Evolutionary conservation across 139 green algal species (phyloP).

Genomic region (Haematococcus sp.): DNA sequence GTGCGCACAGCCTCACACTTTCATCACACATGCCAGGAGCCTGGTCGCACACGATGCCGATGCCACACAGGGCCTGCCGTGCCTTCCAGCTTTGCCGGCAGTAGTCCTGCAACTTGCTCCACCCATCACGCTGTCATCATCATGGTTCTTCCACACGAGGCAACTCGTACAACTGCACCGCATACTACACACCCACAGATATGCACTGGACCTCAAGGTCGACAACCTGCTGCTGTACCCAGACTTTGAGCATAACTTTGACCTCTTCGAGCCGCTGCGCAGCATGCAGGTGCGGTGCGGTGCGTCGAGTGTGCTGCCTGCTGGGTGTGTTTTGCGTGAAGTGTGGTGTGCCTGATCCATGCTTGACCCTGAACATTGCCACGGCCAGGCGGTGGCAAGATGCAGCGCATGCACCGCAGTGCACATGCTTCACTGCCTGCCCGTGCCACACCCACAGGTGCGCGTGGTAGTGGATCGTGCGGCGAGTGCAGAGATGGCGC

Average conservation of each 20-base stretch:
- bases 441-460: background rate
- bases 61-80: too few species aligned
- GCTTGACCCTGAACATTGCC: too few species aligned
- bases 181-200: background rate
- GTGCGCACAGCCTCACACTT: background rate
- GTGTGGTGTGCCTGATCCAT: too few species aligned
- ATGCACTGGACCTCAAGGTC: constrained; percentile 17
- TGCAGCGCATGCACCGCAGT: background rate
- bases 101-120: background rate
- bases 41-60: too few species aligned
- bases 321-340: background rate
- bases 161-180: too few species aligned
- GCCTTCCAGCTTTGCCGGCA: background rate
- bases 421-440: background rate
- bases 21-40: too few species aligned
- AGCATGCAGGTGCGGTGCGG: constrained; percentile 24
- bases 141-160: too few species aligned
- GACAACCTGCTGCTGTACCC: constrained; percentile 41
- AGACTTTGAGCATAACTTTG: constrained; percentile 42
- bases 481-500: background rate
- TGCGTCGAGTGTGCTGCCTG: background rate
- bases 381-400: too few species aligned
- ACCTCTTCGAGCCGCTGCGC: constrained; percentile 36
- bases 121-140: background rate
- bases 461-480: background rate